Evolutionary conservation across 306 rosid genomes (phyloP).

Genomic region (Benincasa hispida): DNA sequence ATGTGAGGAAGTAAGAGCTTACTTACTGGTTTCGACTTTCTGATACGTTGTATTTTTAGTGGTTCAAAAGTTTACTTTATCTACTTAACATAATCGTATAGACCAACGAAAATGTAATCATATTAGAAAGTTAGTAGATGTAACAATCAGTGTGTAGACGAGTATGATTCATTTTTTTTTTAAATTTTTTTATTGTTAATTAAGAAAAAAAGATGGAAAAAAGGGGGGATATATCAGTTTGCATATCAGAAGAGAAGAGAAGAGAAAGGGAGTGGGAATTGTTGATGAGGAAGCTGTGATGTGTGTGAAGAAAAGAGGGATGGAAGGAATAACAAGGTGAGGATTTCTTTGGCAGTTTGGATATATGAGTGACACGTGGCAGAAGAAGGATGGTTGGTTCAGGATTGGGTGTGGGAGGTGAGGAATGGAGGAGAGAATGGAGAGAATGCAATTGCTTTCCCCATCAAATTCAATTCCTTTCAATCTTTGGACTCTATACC

Average conservation of each 20-base stretch:
- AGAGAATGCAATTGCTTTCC: constrained; percentile 1
- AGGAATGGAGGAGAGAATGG: constrained; percentile 44
- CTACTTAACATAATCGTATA: not conserved
- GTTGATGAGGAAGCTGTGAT: constrained; percentile 27
- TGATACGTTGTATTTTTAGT: not conserved
- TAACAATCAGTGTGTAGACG: not conserved
- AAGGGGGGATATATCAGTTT: not conserved
- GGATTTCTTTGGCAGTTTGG: constrained; percentile 31
- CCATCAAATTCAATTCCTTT: not conserved
- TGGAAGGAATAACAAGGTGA: constrained; percentile 32
- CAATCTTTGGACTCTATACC: not conserved
- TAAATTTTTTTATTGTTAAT: not conserved
- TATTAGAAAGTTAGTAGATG: not conserved
- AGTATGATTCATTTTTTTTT: not conserved
- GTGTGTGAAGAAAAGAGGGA: constrained; percentile 29
- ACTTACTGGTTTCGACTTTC: not conserved
- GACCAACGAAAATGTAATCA: not conserved
- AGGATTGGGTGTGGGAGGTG: constrained; percentile 79
- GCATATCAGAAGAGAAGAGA: not conserved
- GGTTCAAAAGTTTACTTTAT: not conserved
- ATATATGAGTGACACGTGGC: constrained; percentile 68
- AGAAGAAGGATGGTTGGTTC: constrained; percentile 37
- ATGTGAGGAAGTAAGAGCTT: not conserved
- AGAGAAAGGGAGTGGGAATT: constrained; percentile 12
- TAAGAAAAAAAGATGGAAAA: not conserved